These are phyloP conservation scores for Leccinum imitatum DNA, from an alignment of 768 basidiomycete species.

Conservation along the genomic window DNA sequence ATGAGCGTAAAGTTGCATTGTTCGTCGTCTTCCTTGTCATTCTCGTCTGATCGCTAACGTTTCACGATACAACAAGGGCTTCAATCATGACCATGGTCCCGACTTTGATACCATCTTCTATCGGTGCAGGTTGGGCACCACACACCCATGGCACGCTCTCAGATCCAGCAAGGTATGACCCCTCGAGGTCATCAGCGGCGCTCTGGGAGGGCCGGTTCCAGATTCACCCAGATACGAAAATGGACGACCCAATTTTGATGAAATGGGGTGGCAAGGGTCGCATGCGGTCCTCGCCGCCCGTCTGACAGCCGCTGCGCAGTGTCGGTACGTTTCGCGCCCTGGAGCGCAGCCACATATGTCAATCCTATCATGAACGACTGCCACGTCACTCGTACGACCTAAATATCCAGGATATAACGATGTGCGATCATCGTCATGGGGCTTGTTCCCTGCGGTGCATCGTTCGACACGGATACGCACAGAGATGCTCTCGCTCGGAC, in stretches of 20 bases:
- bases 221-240: constrained; percentile 81
- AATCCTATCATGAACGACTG: constrained; percentile 6
- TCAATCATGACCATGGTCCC: constrained; percentile 73
- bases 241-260: constrained; percentile 53
- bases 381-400: constrained; percentile 8
- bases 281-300: constrained; percentile 15
- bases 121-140: constrained; percentile 65
- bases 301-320: constrained; percentile 11
- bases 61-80: constrained; percentile 20
- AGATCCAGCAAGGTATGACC: constrained; percentile 74
- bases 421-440: constrained; percentile 1
- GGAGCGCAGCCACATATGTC: background rate
- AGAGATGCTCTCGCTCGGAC: background rate
- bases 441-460: constrained; percentile 9
- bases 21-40: constrained; percentile 37
- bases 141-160: constrained; percentile 58
- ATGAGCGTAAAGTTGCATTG: constrained; percentile 45
- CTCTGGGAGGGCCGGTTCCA: constrained; percentile 85
- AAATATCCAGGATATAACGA: constrained; percentile 13
- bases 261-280: constrained; percentile 31
- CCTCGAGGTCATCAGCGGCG: constrained; percentile 78
- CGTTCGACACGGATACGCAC: background rate
- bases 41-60: constrained; percentile 12
- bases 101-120: constrained; percentile 67
- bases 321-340: background rate